phyloP scores from a whole-genome alignment of 345 rosid species.

The Clausena lansium region DNA sequence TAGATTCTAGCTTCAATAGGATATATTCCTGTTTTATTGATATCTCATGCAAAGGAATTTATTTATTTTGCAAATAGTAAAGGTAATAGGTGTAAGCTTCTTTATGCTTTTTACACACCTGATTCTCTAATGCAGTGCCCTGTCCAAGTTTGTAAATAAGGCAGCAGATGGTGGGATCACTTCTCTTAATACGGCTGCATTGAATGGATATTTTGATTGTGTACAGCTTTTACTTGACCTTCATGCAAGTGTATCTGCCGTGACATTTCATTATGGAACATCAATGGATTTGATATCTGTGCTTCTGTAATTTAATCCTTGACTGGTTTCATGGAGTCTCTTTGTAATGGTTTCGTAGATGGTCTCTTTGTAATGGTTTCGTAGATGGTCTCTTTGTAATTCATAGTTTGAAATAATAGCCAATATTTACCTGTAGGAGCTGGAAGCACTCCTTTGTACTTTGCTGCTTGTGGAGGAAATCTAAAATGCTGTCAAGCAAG shows the following conservation, averaged over 20 bases:
- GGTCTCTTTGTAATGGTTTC: no score
- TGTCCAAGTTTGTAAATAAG: no score
- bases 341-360: no score
- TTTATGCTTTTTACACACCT: no score
- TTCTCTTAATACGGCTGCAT: no score
- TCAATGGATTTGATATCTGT: conserved; percentile 97
- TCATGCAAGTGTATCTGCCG: conserved; percentile 76
- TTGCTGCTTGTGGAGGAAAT: no score
- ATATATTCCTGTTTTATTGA: not conserved
- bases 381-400: not conserved
- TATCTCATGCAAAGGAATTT: not conserved
- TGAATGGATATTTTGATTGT: no score
- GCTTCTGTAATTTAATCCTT: not conserved
- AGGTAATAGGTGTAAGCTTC: not conserved
- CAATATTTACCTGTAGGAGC: no score
- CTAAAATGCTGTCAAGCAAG: no score
- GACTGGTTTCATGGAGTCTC: conserved; percentile 1
- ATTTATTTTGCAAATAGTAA: not conserved
- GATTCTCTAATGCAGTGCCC: no score
- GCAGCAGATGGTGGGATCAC: no score
- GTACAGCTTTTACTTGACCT: conserved; percentile 94
- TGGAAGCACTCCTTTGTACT: no score
- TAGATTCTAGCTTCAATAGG: not conserved
- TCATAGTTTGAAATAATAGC: conserved; percentile 11
- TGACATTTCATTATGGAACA: conserved; percentile 92